Evolutionary conservation across 2,329 filamentous ascomycete species (phyloP).

Genomic region (Alternaria sp.): DNA sequence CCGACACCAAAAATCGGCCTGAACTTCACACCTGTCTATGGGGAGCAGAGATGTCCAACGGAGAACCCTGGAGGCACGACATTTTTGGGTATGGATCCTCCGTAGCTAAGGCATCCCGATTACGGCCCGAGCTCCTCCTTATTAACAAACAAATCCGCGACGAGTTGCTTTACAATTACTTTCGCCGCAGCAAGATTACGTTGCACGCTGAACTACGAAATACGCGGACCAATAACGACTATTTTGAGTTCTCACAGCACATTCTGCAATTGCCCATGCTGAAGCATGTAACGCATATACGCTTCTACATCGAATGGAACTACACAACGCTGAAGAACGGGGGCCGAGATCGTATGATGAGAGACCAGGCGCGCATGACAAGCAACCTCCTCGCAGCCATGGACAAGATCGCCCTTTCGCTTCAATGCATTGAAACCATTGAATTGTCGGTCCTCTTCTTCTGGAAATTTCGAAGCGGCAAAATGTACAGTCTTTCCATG

Average conservation of each 20-base stretch:
- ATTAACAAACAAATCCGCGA: slow-evolving; percentile 44
- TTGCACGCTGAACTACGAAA: slow-evolving; percentile 48
- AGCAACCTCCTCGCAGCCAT: slow-evolving; percentile 42
- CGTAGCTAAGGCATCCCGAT: slow-evolving; percentile 30
- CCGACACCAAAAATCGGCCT: slow-evolving; percentile 27
- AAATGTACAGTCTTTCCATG: slow-evolving; percentile 46
- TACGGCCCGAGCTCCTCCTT: slow-evolving; percentile 36
- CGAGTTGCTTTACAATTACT: slow-evolving; percentile 42
- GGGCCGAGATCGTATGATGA: slow-evolving; percentile 21
- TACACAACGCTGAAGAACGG: slow-evolving; percentile 39
- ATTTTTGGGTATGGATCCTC: slow-evolving; percentile 41
- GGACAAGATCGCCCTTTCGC: slow-evolving; percentile 38
- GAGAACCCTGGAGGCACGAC: slow-evolving; percentile 46
- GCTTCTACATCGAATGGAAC: slow-evolving; percentile 50
- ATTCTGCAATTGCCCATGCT: slow-evolving; percentile 43
- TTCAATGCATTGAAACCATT: slow-evolving; percentile 39
- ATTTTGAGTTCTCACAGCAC: slow-evolving; percentile 47
- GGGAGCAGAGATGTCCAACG: slow-evolving; percentile 44
- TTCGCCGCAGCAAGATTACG: slow-evolving; percentile 39
- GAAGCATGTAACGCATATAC: slow-evolving; percentile 37
- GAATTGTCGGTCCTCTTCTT: slow-evolving; percentile 47
- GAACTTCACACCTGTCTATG: slow-evolving; percentile 48
- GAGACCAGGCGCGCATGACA: slow-evolving; percentile 44
- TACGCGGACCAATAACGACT: slow-evolving; percentile 37
- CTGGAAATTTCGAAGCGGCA: slow-evolving; percentile 45